phyloP scores from a whole-genome alignment of 257 asterid species.

The Solanum neorickii region DNA sequence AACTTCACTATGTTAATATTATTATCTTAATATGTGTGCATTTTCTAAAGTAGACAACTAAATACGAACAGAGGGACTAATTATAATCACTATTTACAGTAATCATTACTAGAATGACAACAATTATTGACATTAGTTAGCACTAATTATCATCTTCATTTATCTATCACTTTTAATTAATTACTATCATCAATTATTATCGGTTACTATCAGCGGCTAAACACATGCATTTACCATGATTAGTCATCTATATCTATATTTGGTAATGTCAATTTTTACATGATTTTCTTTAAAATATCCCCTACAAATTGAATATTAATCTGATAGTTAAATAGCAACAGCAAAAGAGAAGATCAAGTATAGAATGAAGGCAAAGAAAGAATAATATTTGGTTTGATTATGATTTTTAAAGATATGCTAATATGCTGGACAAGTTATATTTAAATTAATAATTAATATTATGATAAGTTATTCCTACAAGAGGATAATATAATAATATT shows the following conservation, averaged over 20 bases:
- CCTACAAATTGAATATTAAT: no score
- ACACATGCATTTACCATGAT: not conserved
- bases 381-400: no score
- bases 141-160: not conserved
- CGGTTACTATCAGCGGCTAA: not conserved
- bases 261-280: no score
- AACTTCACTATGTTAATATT: no score
- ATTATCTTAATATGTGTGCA: no score
- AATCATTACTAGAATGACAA: not conserved
- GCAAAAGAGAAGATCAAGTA: no score
- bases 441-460: no score
- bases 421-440: not conserved
- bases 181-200: not conserved
- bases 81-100: no score
- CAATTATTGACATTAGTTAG: not conserved
- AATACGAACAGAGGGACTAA: fast-evolving
- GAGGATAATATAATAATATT: not conserved
- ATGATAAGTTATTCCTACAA: fast-evolving
- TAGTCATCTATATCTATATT: not conserved
- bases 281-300: no score
- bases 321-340: no score
- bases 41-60: no score
- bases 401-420: not conserved
- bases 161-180: not conserved
- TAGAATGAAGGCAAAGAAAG: no score